Evolutionary conservation across 2,329 filamentous ascomycete genomes (phyloP), one percentile per base, ranked within the genome.

Genomic region (Botrytis hyacinthi): DNA sequence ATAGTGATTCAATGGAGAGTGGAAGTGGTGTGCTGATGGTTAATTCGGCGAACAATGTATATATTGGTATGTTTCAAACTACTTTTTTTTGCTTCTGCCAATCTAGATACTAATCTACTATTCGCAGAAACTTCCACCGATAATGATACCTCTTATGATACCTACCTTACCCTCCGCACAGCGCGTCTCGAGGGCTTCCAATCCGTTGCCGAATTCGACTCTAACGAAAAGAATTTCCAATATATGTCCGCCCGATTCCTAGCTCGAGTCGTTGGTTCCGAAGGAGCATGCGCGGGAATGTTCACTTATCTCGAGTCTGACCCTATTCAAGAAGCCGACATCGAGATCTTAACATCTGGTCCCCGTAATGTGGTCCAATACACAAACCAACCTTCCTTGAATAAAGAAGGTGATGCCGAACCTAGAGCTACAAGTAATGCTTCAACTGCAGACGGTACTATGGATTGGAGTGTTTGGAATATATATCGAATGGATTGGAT

Each of bases 401-500:
- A 79, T 61, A 73, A 72, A 40, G 65, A 75, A 6, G 79, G 79
- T 0, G 73, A 78, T 65, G 68, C 57, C 0, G 46, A 78, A 1
- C 44, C 74, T 3, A 68, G 77, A 44, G 77, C 77, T 8, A 80
- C 79, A 8, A 69, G 77, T 7, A 80, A 80, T 61, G 69, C 73
- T 1, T 76, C 76, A 3, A 76, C 75, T 20, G 75, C 78, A 9
- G 54, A 61, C 3, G 73, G 65, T 0, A 60, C 42, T 5, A 57
- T 73, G 48, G 76, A 78, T 73, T 80, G 79, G 78, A 79, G 75
- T 18, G 32, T 72, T 4, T 81, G 79, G 80, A 79, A 79, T 73
- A 73, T 74, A 5, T 80, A 80, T 73, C 75, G 80, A 20, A 54
- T 80, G 57, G 80, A 81, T 69, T 81, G 80, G 80, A 80, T 79